Base-by-base conservation (phyloP, 2,329 filamentous ascomycete species). In the Neofusicoccum sp. region DNA sequence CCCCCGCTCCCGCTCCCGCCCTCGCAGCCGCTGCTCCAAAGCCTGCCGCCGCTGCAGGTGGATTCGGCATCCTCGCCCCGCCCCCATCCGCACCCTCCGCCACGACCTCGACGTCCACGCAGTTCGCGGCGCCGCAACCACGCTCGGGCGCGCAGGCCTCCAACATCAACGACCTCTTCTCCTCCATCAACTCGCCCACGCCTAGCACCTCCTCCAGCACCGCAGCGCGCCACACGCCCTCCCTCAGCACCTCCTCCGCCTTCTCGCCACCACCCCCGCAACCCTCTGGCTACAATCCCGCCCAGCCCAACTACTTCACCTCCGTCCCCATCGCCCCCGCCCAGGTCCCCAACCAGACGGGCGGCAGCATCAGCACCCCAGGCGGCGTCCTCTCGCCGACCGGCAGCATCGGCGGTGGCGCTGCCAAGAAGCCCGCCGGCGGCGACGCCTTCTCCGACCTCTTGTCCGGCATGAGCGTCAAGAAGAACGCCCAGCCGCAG, bases 301-400 rank as follows among this genome's bases (percentile, higher is more conserved):
- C 88, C 1, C 88, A 90, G 28, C 95, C 95, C 59, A 99, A 99
- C 79, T 99, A 99, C 81, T 99, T 94, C 77, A 93, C 92, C 60
- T 95, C 92, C 0, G 89, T 98, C 28, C 77, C 77, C 12, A n/a
- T 29, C 4, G 58, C 33, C 16, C 36, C 11, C 0, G n/a, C 6
- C 6, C 72, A 76, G 12, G 72, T 74, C 6, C 58, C 68, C 5
- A 62, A 62, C 39, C 73, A 78, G 62, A 71, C 78, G 39, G 66
- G 69, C 5, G 67, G 72, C 12, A 73, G 75, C 58, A 16, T 22
- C 54, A n/a, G n/a, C 41, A 58, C 76, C 3, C 83, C 85, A 65
- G 44, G 60, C 22, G 78, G 79, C 41, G 71, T 78, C 65, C 74
- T 72, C 65, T 77, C 76, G 65, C 76, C 71, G 16, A 71, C 70